phyloP scores from a whole-genome alignment of 371 early-diverging fungal genomes.

The Rhizopus sp. region DNA sequence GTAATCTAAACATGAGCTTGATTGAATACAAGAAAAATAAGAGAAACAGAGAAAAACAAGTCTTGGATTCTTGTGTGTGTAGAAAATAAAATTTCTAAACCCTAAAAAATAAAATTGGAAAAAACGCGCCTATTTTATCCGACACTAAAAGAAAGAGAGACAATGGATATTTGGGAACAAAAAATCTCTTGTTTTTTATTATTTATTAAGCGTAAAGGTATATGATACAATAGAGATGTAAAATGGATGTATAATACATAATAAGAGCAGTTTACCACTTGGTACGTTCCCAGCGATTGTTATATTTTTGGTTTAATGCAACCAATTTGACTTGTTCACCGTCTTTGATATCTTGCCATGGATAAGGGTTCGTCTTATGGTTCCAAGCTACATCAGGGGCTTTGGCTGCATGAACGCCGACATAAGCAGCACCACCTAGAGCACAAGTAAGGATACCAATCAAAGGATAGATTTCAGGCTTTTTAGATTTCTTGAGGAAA shows the following conservation, averaged over 20 bases:
- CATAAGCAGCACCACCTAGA: slow-evolving; percentile 36
- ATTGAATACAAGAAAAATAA: slow-evolving; percentile 56
- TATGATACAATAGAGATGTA: background rate
- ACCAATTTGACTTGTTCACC: slow-evolving; percentile 45
- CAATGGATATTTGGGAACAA: too few relatives aligned
- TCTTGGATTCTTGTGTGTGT: background rate
- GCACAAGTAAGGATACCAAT: slow-evolving; percentile 40
- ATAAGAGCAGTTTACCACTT: slow-evolving; percentile 28
- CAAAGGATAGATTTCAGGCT: slow-evolving; percentile 45
- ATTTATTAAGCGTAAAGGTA: background rate
- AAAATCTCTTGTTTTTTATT: too few relatives aligned
- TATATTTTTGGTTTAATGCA: slow-evolving; percentile 39
- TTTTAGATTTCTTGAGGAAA: slow-evolving; percentile 39
- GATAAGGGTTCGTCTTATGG: slow-evolving; percentile 23
- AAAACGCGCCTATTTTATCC: too few relatives aligned
- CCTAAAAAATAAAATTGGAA: too few relatives aligned
- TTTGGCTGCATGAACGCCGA: slow-evolving; percentile 27
- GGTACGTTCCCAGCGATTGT: slow-evolving; percentile 38
- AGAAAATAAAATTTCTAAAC: background rate
- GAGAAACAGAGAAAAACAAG: background rate
- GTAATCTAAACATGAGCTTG: slow-evolving; percentile 2
- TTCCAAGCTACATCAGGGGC: slow-evolving; percentile 50
- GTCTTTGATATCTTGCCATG: slow-evolving; percentile 34
- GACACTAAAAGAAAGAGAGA: too few relatives aligned
- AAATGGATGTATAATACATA: too few relatives aligned